These are phyloP conservation scores for Drechslerella coelobrocha DNA, from an alignment of 2,329 filamentous ascomycete genomes.

Conservation along the genomic window DNA sequence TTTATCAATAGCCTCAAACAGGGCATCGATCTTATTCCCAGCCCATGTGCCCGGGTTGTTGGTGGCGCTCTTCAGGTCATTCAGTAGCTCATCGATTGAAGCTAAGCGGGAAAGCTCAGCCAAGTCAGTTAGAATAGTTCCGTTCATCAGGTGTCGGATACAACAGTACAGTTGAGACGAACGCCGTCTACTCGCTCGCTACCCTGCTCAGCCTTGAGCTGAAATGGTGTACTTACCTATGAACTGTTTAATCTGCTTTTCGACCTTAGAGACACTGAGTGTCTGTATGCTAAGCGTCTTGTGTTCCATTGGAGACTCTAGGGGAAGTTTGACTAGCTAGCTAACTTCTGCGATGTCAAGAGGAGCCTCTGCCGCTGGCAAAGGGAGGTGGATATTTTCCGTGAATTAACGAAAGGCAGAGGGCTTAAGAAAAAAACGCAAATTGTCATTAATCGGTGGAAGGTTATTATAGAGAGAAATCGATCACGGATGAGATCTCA, in stretches of 20 bases:
- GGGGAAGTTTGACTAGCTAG: slow-evolving; percentile 3
- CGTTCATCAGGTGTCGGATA: background rate
- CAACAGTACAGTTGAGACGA: too few species aligned
- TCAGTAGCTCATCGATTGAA: slow-evolving; percentile 14
- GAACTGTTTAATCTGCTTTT: slow-evolving; percentile 42
- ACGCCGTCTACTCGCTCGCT: too few species aligned
- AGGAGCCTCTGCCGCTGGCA: too few species aligned
- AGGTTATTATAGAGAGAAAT: too few species aligned
- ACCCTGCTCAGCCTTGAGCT: too few species aligned
- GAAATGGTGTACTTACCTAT: slow-evolving; percentile 18
- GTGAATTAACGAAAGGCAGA: too few species aligned
- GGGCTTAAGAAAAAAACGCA: too few species aligned
- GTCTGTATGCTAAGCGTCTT: slow-evolving; percentile 8
- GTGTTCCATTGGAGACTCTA: slow-evolving; percentile 34
- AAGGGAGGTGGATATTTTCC: too few species aligned
- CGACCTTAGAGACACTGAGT: slow-evolving; percentile 23
- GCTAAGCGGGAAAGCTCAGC: background rate
- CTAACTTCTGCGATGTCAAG: too few species aligned
- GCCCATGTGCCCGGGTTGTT: slow-evolving; percentile 21
- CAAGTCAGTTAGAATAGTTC: background rate
- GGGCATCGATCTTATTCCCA: slow-evolving; percentile 10
- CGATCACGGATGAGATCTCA: too few species aligned
- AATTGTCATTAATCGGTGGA: too few species aligned
- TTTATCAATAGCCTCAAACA: slow-evolving; percentile 20
- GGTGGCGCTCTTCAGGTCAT: slow-evolving; percentile 23